Evolutionary conservation across 306 rosid species (phyloP).

Genomic region (Rosa rugosa): DNA sequence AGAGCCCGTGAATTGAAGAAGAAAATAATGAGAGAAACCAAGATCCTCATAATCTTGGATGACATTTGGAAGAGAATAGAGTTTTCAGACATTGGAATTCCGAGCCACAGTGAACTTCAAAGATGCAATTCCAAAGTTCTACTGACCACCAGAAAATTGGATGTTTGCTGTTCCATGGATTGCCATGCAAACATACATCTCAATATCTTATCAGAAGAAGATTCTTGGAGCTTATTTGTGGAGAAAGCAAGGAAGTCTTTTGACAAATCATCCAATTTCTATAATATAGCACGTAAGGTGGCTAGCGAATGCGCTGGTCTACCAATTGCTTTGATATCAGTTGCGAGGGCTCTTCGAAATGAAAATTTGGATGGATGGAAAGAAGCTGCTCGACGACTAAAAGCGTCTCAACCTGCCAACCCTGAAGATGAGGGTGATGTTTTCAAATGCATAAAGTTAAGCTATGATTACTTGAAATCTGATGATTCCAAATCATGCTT

Average conservation of each 20-base stretch:
- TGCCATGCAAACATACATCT: not conserved
- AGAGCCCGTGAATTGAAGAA: too few relatives aligned
- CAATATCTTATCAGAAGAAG: not conserved
- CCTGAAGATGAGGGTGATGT: too few relatives aligned
- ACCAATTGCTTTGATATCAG: not conserved
- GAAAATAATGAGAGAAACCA: too few relatives aligned
- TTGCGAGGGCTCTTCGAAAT: not conserved
- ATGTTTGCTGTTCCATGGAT: not conserved
- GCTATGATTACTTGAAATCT: too few relatives aligned
- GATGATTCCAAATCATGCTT: too few relatives aligned
- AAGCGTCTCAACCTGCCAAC: too few relatives aligned
- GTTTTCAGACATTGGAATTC: not conserved
- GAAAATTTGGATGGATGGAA: not conserved
- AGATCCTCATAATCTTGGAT: not conserved
- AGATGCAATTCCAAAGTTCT: not conserved
- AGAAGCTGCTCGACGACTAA: not conserved
- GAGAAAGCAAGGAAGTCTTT: not conserved
- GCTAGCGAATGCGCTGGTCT: not conserved
- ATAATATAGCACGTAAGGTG: not conserved
- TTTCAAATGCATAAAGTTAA: too few relatives aligned
- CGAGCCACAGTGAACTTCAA: not conserved
- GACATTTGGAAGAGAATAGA: not conserved
- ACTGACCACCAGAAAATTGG: not conserved
- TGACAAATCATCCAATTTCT: not conserved
- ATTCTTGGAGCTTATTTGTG: not conserved